Percentiles rank a stretch among this genome's conserved stretches.
phyloP scores from a whole-genome alignment of 345 rosid species.

The Salix viminalis region DNA sequence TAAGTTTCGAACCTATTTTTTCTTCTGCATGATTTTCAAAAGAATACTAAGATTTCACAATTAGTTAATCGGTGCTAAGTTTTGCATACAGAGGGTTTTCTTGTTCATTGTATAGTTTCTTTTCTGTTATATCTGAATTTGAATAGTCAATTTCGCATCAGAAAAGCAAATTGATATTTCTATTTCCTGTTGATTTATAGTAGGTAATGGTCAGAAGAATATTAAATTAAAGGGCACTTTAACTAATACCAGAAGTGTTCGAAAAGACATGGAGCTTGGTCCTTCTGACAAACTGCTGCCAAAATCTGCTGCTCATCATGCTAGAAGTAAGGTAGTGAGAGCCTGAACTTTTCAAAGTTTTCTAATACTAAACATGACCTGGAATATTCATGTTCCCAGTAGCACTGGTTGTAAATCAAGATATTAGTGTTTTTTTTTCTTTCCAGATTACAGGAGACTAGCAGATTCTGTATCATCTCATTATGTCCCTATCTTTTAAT shows the following conservation, averaged over 20 bases:
- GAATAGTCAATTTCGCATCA: background rate
- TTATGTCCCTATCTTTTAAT: conserved; percentile 8
- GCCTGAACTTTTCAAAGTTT: conserved; percentile 11
- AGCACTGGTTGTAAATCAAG: background rate
- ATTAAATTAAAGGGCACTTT: conserved; percentile 34
- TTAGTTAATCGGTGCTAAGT: too few relatives aligned
- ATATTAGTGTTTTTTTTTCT: background rate
- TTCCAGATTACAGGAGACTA: conserved; percentile 10
- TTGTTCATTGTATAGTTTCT: background rate
- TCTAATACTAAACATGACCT: too few relatives aligned
- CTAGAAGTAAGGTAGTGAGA: conserved; percentile 60
- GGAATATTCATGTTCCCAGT: too few relatives aligned
- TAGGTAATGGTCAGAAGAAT: conserved; percentile 42
- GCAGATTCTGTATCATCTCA: conserved; percentile 2
- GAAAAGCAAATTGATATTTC: conserved; percentile 7
- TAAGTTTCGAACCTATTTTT: background rate
- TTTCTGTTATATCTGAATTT: background rate
- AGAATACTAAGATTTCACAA: background rate
- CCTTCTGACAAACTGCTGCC: conserved; percentile 34
- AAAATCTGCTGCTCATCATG: conserved; percentile 43
- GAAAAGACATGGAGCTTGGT: conserved; percentile 39
- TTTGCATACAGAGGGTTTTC: background rate
- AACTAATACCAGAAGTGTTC: conserved; percentile 24
- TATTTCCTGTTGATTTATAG: conserved; percentile 13
- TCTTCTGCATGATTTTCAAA: background rate